Conservation (phyloP, 2,329 filamentous ascomycete species). For the Colletotrichum cereale region DNA sequence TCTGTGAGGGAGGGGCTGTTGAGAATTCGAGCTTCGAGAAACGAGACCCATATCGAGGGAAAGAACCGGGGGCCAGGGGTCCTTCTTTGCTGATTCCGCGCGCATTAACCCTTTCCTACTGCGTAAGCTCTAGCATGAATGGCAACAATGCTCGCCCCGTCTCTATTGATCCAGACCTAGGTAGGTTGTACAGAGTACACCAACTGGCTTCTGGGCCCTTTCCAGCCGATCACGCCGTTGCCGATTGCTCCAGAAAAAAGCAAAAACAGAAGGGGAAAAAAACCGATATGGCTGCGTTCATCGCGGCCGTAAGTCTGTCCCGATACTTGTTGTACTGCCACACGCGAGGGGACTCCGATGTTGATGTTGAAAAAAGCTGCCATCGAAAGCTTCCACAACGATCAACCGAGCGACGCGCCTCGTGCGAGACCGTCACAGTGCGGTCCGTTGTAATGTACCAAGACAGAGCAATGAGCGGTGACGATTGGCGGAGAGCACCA, state of each 20-base stretch:
- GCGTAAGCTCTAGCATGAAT: neutral
- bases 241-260: constrained; percentile 33
- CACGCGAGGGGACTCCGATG: constrained; percentile 13
- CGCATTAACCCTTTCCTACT: constrained; percentile 13
- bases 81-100: constrained; percentile 9
- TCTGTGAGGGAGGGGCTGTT: constrained; percentile 20
- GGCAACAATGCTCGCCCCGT: neutral
- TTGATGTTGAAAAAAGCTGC: constrained; percentile 6
- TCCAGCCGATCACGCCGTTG: constrained; percentile 32
- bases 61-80: constrained; percentile 35
- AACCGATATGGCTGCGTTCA: constrained; percentile 2
- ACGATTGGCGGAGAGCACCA: constrained; percentile 14
- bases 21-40: constrained; percentile 18
- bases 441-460: constrained; percentile 2
- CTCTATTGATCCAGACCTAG: constrained; percentile 1
- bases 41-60: constrained; percentile 31
- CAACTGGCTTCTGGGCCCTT: constrained; percentile 21
- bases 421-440: constrained; percentile 12
- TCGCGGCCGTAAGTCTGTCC: constrained; percentile 7
- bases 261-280: too few species aligned
- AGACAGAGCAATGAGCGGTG: constrained; percentile 30
- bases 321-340: constrained; percentile 1
- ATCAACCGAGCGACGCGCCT: constrained; percentile 13
- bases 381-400: constrained; percentile 16
- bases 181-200: too few species aligned